Base-by-base conservation (phyloP, 2,329 filamentous ascomycete genomes). In the Fonsecaea pugnacius region DNA sequence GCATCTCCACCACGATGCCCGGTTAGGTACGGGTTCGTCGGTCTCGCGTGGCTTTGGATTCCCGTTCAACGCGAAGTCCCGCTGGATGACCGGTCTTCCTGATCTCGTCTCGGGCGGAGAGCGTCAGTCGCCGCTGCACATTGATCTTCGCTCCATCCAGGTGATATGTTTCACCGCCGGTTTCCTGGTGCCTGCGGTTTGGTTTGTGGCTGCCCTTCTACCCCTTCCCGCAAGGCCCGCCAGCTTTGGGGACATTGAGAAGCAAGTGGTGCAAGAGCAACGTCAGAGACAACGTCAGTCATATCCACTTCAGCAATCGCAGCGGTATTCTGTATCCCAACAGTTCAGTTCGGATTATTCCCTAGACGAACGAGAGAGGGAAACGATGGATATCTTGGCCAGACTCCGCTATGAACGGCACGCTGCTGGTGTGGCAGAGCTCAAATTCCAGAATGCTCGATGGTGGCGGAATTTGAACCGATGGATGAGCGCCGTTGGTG, bases 141-240 rank as follows among this genome's bases (percentile, higher is more conserved):
- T 86, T 24, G 88, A 87, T 57, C 84, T 85, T 67, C 85, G 90
- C 66, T 93, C 93, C 72, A 78, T 87, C 53, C 92, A 96, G 75
- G 84, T 94, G 33, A 80, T 89, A 58, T 79, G 91, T 55, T 96
- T 96, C 77, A 86, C 88, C 61, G 48, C 89, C 53, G 92, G 92
- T 27, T 96, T 96, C 72, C 79, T 94, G 53, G 86, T 92, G 72
- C 92, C 91, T 5, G 83, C 92, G 66, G 82, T 87, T 61, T 96
- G 91, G 91, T 90, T 94, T 79, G 81, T 92, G 67, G 92, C 89
- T 1, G 85, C 91, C 1, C 83, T 93, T 60, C 80, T 95, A 12
- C 90, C 91, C 1, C 77, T 96, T 6, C 90, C 90, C 9, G 79
- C 80, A 1, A 83, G 83, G 60, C 84, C 87, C 8, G 77, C 80